Conservation (phyloP, 306 rosid species). For the Trifolium dubium region DNA sequence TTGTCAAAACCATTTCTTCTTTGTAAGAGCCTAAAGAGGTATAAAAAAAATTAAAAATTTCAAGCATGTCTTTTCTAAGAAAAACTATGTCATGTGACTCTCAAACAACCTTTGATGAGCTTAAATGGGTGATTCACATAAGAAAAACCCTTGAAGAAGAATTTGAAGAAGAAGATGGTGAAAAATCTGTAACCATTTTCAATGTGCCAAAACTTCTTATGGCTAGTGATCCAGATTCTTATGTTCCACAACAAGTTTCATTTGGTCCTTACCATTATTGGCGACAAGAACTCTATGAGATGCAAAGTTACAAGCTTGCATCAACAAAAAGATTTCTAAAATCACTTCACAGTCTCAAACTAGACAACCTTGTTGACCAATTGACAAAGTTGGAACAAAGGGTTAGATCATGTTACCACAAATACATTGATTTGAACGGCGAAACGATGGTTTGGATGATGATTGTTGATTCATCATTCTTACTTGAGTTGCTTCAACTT, state of each 20-base stretch:
- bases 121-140: conserved; percentile 65
- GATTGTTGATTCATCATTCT: conserved; percentile 70
- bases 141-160: conserved; percentile 65
- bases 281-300: conserved; percentile 74
- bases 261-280: conserved; percentile 78
- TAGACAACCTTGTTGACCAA: conserved; percentile 56
- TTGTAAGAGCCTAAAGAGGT: background rate
- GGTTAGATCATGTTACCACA: conserved; percentile 71
- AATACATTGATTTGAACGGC: conserved; percentile 62
- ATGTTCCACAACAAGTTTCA: conserved; percentile 71
- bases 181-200: conserved; percentile 59
- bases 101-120: conserved; percentile 57
- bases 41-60: background rate
- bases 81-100: conserved; percentile 36
- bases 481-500: conserved; percentile 68
- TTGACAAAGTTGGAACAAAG: conserved; percentile 54
- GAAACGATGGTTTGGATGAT: conserved; percentile 82
- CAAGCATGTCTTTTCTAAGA: conserved; percentile 43
- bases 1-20: background rate
- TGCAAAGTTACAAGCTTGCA: conserved; percentile 69
- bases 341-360: conserved; percentile 46
- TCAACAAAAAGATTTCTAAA: conserved; percentile 66
- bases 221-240: conserved; percentile 66
- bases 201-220: conserved; percentile 56
- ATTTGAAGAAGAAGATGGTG: conserved; percentile 53